Percentiles rank a stretch among this genome's conserved stretches.
Evolutionary conservation across 2,329 filamentous ascomycete species (phyloP).

Genomic region (Cercospora sojina): DNA sequence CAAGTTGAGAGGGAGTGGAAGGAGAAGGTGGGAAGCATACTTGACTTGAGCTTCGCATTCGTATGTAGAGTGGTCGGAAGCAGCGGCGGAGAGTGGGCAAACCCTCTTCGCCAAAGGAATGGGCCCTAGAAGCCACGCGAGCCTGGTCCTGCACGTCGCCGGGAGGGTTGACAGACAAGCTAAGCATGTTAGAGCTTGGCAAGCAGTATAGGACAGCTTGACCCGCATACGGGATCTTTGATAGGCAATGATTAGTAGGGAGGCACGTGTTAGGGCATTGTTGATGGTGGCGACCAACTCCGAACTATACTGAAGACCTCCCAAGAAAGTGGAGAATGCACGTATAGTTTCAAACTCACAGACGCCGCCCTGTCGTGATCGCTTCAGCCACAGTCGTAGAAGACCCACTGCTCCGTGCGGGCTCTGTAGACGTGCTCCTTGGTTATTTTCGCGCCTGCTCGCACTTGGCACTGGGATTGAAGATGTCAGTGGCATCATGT

Average conservation of each 20-base stretch:
- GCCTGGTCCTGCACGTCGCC: slow-evolving; percentile 3
- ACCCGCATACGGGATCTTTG: neutral
- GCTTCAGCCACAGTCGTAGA: neutral
- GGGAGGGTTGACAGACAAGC: slow-evolving; percentile 2
- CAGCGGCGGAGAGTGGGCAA: neutral
- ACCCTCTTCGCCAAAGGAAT: slow-evolving; percentile 3
- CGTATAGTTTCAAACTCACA: neutral
- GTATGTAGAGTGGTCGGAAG: neutral
- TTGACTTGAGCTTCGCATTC: neutral
- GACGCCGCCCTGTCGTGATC: neutral
- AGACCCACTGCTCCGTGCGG: neutral
- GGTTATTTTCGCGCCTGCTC: neutral
- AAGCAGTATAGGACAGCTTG: neutral
- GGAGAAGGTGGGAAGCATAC: neutral
- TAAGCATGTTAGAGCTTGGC: neutral
- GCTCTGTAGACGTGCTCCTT: neutral
- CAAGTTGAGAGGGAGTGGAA: neutral
- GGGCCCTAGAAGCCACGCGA: slow-evolving; percentile 9
- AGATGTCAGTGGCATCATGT: neutral
- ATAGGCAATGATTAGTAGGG: neutral
- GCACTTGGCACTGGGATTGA: neutral
- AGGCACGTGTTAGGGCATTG: neutral
- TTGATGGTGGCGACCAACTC: neutral
- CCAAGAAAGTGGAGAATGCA: neutral
- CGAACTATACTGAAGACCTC: neutral